phyloP scores from a whole-genome alignment of 2,329 filamentous ascomycete species.

The Fusarium hainanense region DNA sequence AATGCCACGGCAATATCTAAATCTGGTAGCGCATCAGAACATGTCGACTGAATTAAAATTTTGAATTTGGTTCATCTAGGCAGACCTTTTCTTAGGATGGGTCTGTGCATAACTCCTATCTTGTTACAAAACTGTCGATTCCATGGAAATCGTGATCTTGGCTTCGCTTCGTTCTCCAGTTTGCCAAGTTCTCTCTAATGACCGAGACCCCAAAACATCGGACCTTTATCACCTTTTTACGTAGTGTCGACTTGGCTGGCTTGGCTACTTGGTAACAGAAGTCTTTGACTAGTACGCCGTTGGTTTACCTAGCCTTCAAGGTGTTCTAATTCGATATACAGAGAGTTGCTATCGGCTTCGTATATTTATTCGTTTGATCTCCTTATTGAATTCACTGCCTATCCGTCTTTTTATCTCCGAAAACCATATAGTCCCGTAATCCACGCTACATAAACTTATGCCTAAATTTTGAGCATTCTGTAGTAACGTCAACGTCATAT shows the following conservation, averaged over 20 bases:
- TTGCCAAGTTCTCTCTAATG: constrained; percentile 2
- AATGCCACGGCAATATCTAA: not conserved
- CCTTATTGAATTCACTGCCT: not conserved
- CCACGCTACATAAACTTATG: not conserved
- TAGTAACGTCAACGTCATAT: not conserved
- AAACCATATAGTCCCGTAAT: not conserved
- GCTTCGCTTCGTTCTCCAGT: not conserved
- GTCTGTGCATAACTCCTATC: not conserved
- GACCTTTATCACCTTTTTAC: not conserved
- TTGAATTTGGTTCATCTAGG: not conserved
- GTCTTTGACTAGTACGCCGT: not conserved
- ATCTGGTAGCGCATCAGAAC: not conserved
- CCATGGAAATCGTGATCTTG: not conserved
- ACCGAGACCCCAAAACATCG: not conserved
- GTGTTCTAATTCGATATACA: not conserved
- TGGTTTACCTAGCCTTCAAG: not conserved
- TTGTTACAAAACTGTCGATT: not conserved
- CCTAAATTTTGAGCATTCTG: not conserved
- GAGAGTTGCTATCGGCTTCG: not conserved
- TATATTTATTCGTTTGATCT: not conserved
- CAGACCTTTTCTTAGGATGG: not conserved
- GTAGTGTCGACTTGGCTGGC: not conserved
- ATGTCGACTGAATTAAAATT: not conserved
- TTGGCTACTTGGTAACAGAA: not conserved
- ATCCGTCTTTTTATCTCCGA: not conserved